A percentile compares a stretch with the other conserved stretches of the same genome.
phyloP scores from a whole-genome alignment of 768 basidiomycete genomes.

The Exsudoporus frostii region DNA sequence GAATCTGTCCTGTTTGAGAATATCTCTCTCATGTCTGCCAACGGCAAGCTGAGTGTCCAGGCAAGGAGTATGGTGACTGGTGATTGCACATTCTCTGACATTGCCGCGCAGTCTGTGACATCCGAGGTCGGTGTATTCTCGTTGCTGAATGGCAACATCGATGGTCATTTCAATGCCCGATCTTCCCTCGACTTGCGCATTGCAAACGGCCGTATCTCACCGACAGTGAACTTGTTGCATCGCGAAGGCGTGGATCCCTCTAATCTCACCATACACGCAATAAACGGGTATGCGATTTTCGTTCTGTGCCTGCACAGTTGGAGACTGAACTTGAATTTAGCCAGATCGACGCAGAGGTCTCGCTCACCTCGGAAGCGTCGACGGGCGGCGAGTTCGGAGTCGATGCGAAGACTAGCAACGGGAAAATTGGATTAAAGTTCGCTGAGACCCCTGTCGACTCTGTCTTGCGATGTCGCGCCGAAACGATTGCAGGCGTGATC shows the following conservation, averaged over 20 bases:
- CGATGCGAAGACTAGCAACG: conserved; percentile 28
- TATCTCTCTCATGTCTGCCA: conserved; percentile 35
- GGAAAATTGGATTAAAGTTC: conserved; percentile 28
- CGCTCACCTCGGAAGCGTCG: conserved; percentile 31
- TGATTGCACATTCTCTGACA: neutral
- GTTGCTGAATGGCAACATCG: conserved; percentile 46
- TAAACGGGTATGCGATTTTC: conserved; percentile 39
- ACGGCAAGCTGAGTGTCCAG: conserved; percentile 33
- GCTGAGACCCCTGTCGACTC: conserved; percentile 35
- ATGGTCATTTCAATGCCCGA: conserved; percentile 39
- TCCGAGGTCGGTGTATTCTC: conserved; percentile 25
- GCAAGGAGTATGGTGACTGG: conserved; percentile 20
- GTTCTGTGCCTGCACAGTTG: neutral
- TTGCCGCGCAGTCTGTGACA: conserved; percentile 31
- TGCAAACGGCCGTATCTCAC: conserved; percentile 40
- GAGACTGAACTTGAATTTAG: conserved; percentile 14
- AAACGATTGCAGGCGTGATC: conserved; percentile 29
- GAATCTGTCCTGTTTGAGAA: conserved; percentile 36
- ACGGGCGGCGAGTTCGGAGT: conserved; percentile 35
- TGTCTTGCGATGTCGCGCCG: conserved; percentile 29
- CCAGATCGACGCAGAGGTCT: conserved; percentile 18
- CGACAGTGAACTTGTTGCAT: conserved; percentile 37
- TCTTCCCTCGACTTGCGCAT: conserved; percentile 35
- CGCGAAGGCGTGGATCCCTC: conserved; percentile 22
- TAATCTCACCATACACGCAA: conserved; percentile 34